Percentiles rank a stretch among this genome's conserved stretches.
Evolutionary conservation across 768 basidiomycete species (phyloP).

Genomic region (Tylopilus subfusipes): DNA sequence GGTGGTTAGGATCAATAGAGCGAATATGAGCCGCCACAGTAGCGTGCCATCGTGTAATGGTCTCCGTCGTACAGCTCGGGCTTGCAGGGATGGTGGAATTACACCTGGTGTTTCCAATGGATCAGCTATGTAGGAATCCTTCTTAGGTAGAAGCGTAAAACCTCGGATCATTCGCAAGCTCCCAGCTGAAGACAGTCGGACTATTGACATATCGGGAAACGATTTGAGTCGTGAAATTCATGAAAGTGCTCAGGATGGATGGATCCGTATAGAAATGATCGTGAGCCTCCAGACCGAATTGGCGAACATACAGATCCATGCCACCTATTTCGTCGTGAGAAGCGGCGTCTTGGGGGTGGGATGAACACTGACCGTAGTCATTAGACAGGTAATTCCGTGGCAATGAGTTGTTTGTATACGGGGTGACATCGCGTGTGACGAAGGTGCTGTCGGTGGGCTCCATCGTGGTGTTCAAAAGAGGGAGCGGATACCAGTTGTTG

Average conservation of each 20-base stretch:
- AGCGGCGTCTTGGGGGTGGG: neutral
- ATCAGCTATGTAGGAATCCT: neutral
- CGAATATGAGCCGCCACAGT: slow-evolving; percentile 43
- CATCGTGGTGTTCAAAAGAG: slow-evolving; percentile 27
- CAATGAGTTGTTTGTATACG: slow-evolving; percentile 36
- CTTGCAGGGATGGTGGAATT: slow-evolving; percentile 49
- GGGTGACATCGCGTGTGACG: slow-evolving; percentile 25
- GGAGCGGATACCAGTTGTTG: slow-evolving; percentile 56
- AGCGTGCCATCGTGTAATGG: slow-evolving; percentile 57
- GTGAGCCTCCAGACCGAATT: slow-evolving; percentile 41
- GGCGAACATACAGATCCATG: slow-evolving; percentile 62
- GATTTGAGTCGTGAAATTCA: slow-evolving; percentile 54
- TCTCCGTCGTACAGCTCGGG: slow-evolving; percentile 43
- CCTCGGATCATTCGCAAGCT: slow-evolving; percentile 67
- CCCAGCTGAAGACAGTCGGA: slow-evolving; percentile 53
- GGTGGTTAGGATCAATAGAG: slow-evolving; percentile 56
- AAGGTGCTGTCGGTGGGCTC: slow-evolving; percentile 1
- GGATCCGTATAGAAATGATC: slow-evolving; percentile 58
- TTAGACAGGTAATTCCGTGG: slow-evolving; percentile 58
- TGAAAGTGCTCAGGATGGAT: slow-evolving; percentile 47
- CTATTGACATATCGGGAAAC: slow-evolving; percentile 54
- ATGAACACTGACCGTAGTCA: slow-evolving; percentile 46
- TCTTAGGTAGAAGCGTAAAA: slow-evolving; percentile 17
- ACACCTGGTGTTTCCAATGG: slow-evolving; percentile 39
- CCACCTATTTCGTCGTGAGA: slow-evolving; percentile 41